A percentile compares a stretch with the other conserved stretches of the same genome.
Conservation (phyloP, 306 rosid species). For the Abrus pulchellus region DNA sequence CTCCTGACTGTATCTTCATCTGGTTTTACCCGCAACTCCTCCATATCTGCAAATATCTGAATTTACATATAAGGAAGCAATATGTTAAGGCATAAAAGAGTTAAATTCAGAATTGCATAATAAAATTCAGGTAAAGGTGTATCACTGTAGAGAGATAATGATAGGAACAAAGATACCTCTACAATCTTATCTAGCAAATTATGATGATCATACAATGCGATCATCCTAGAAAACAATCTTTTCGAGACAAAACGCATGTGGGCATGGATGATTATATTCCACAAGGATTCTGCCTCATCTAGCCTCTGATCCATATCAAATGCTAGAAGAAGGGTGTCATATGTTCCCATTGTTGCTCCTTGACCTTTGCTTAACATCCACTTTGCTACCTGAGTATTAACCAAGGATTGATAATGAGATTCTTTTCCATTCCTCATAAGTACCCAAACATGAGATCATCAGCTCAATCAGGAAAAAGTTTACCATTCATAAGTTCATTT, state of each 20-base stretch:
- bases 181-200: slow-evolving; percentile 66
- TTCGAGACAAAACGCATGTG: slow-evolving; percentile 83
- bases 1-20: slow-evolving; percentile 88
- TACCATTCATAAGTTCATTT: slow-evolving; percentile 16
- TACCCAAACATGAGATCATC: slow-evolving; percentile 33
- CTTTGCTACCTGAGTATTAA: slow-evolving; percentile 80
- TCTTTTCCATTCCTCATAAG: slow-evolving; percentile 20
- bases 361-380: slow-evolving; percentile 98
- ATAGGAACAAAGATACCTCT: slow-evolving; percentile 62
- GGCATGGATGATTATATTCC: slow-evolving; percentile 91
- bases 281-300: slow-evolving; percentile 92
- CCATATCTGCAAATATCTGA: slow-evolving; percentile 95
- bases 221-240: slow-evolving; percentile 86
- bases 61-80: slow-evolving; percentile 35
- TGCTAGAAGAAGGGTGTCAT: slow-evolving; percentile 87
- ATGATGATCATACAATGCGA: slow-evolving; percentile 83
- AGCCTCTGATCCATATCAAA: slow-evolving; percentile 86
- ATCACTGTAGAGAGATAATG: slow-evolving; percentile 20
- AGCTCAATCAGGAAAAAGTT: slow-evolving; percentile 22
- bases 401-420: slow-evolving; percentile 38
- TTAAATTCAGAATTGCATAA: slow-evolving; percentile 10
- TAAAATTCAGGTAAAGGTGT: slow-evolving; percentile 23
- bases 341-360: slow-evolving; percentile 94
- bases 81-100: slow-evolving; percentile 8
- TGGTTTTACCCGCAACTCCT: slow-evolving; percentile 80